phyloP scores from a whole-genome alignment of 2,329 filamentous ascomycete genomes.

The Beauveria varroae region DNA sequence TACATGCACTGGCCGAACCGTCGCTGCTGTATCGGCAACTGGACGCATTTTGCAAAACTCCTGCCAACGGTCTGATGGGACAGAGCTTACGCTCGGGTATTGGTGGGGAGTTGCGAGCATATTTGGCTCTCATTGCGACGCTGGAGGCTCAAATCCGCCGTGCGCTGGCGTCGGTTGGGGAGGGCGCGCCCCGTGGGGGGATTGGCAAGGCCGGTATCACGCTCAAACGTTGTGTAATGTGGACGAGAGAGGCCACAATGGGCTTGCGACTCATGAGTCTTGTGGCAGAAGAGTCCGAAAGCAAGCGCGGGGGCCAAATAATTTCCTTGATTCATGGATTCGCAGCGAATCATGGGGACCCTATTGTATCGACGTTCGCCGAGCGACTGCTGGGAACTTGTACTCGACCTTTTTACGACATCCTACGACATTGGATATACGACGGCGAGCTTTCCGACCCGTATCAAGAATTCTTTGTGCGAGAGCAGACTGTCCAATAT shows the following conservation, averaged over 20 bases:
- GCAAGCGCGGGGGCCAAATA: conserved; percentile 77
- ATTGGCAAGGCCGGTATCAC: conserved; percentile 86
- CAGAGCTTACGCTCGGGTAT: conserved; percentile 90
- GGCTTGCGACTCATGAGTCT: conserved; percentile 86
- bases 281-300: conserved; percentile 85
- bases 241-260: conserved; percentile 96
- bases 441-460: conserved; percentile 97
- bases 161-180: conserved; percentile 67
- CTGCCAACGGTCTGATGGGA: conserved; percentile 75
- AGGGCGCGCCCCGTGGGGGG: conserved; percentile 57
- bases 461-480: conserved; percentile 90
- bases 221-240: conserved; percentile 89
- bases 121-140: conserved; percentile 83
- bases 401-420: conserved; percentile 92
- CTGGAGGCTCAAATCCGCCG: conserved; percentile 86
- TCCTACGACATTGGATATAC: conserved; percentile 94
- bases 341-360: conserved; percentile 88
- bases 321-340: conserved; percentile 92
- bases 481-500: conserved; percentile 57
- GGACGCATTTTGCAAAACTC: conserved; percentile 72
- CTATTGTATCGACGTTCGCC: conserved; percentile 87
- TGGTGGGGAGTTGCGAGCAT: conserved; percentile 75
- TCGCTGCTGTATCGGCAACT: conserved; percentile 83
- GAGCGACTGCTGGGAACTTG: conserved; percentile 81
- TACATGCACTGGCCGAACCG: conserved; percentile 87